phyloP scores from a whole-genome alignment of 2,329 filamentous ascomycete species.

The Hysterium pulicare region DNA sequence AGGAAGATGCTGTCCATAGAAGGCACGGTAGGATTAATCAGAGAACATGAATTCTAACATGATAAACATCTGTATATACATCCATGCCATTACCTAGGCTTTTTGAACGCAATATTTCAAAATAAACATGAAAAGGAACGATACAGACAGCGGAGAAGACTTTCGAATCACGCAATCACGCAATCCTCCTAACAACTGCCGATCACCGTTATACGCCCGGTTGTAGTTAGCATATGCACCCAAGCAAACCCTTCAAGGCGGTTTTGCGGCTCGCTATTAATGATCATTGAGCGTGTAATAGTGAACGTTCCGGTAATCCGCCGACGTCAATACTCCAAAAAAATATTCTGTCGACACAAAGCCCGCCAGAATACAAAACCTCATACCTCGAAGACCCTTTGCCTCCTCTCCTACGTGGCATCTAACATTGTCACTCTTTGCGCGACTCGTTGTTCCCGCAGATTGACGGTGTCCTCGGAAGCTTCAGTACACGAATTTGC shows the following conservation, averaged over 20 bases:
- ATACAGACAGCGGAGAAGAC: not conserved
- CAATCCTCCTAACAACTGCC: slow-evolving; percentile 1
- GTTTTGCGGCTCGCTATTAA: not conserved
- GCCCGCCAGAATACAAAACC: not conserved
- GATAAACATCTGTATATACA: too few relatives aligned
- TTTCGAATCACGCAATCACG: slow-evolving; percentile 1
- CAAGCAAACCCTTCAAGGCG: not conserved
- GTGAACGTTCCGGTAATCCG: slow-evolving; percentile 1
- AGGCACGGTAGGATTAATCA: too few relatives aligned
- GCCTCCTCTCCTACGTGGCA: not conserved
- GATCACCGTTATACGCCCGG: not conserved
- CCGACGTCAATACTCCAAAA: slow-evolving; percentile 1
- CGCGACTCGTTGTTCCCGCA: not conserved
- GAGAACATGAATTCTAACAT: too few relatives aligned
- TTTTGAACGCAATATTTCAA: not conserved
- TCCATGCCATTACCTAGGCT: too few relatives aligned
- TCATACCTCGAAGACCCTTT: not conserved
- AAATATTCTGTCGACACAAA: slow-evolving; percentile 1
- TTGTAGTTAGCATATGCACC: not conserved
- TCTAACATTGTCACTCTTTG: not conserved
- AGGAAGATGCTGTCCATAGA: slow-evolving; percentile 5
- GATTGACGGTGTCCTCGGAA: not conserved
- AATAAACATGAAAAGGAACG: not conserved
- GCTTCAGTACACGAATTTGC: not conserved
- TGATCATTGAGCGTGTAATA: not conserved